A percentile compares a stretch with the other conserved stretches of the same genome.
Conservation (phyloP, 257 asterid species). For the Solanum etuberosum region DNA sequence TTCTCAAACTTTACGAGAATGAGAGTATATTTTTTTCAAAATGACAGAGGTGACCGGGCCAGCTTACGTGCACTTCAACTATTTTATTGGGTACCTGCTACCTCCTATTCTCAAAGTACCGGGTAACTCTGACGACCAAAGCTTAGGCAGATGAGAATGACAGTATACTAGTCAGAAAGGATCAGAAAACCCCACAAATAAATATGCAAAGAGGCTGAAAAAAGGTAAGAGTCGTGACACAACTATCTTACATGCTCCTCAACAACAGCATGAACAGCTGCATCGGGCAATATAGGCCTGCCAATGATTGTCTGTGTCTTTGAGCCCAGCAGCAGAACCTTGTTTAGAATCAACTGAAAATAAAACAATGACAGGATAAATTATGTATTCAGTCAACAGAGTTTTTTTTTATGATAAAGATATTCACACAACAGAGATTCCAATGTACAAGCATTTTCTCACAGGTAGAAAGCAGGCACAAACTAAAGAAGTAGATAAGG, state of each 20-base stretch:
- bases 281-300: constrained; percentile 83
- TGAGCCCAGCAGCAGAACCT: constrained; percentile 88
- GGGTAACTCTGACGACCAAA: neutral
- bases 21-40: neutral
- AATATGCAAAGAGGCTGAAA: neutral
- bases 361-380: neutral
- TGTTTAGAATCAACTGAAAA: constrained; percentile 63
- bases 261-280: constrained; percentile 90
- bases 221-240: neutral
- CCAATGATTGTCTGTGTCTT: constrained; percentile 69
- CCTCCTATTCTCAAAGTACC: neutral
- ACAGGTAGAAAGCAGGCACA: neutral
- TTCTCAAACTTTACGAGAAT: neutral
- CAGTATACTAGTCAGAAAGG: neutral
- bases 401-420: neutral
- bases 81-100: neutral
- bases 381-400: neutral
- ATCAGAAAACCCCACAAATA: neutral
- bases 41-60: neutral
- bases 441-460: neutral
- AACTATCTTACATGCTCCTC: constrained; percentile 85
- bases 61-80: neutral
- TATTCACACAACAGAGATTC: neutral
- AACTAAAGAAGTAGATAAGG: neutral
- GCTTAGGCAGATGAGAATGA: neutral